phyloP scores from a whole-genome alignment of 176 grass and related monocot species.

The Aegilops tauschii region DNA sequence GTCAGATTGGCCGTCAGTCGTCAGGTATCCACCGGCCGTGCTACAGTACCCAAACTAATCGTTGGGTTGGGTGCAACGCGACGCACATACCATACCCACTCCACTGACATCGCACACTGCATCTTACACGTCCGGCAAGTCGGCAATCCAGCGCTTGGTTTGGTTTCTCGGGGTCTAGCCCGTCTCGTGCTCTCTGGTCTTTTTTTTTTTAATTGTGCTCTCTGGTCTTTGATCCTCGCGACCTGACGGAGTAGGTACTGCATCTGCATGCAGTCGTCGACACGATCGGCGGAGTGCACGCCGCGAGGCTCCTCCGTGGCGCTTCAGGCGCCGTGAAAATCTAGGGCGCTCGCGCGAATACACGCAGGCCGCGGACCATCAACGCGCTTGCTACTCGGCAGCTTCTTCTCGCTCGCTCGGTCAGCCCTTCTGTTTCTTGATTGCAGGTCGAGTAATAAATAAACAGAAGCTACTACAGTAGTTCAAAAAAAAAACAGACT shows the following conservation, averaged over 20 bases:
- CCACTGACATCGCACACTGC: neutral
- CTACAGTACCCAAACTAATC: neutral
- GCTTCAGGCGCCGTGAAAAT: too few species aligned
- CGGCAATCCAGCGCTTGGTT: neutral
- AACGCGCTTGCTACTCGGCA: too few species aligned
- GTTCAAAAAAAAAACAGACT: too few species aligned
- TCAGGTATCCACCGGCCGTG: neutral
- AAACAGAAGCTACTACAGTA: too few species aligned
- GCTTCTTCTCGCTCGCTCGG: too few species aligned
- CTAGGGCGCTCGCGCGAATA: too few species aligned
- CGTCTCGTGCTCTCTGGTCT: neutral
- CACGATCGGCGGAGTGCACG: too few species aligned
- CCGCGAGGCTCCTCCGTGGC: too few species aligned
- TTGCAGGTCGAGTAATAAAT: too few species aligned
- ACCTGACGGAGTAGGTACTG: neutral
- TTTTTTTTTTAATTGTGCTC: neutral
- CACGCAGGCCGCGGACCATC: too few species aligned
- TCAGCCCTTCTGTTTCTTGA: too few species aligned
- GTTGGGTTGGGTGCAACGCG: neutral
- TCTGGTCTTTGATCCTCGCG: neutral
- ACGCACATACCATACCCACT: neutral
- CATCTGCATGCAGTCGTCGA: too few species aligned
- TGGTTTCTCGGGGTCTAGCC: neutral
- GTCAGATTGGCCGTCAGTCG: neutral
- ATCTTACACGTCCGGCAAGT: neutral